These are phyloP conservation scores for Lactarius tabidus DNA, from an alignment of 768 basidiomycete genomes.

Conservation along the genomic window DNA sequence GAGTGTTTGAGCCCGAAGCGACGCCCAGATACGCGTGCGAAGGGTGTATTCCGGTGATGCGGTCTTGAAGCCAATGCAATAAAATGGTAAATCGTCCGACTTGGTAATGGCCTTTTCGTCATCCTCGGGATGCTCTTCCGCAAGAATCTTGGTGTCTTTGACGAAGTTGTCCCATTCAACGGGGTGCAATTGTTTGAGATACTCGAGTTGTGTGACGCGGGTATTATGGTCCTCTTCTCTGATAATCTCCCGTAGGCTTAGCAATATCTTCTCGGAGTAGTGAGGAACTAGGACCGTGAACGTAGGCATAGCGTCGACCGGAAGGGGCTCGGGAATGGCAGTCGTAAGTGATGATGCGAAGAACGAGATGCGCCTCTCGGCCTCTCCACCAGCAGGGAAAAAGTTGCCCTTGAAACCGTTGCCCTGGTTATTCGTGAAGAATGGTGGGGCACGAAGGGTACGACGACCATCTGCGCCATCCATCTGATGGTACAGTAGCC, in stretches of 20 bases:
- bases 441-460: slow-evolving; percentile 92
- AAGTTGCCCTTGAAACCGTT: slow-evolving; percentile 72
- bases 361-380: slow-evolving; percentile 97
- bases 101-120: slow-evolving; percentile 71
- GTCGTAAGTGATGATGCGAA: slow-evolving; percentile 98
- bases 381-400: slow-evolving; percentile 93
- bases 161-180: slow-evolving; percentile 99
- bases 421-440: slow-evolving; percentile 91
- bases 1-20: slow-evolving; percentile 93
- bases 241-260: slow-evolving; percentile 96
- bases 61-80: slow-evolving; percentile 99
- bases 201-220: slow-evolving; percentile 94
- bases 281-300: slow-evolving; percentile 99
- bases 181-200: slow-evolving; percentile 96
- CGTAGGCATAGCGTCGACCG: slow-evolving; percentile 98
- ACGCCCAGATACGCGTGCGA: slow-evolving; percentile 99
- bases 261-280: slow-evolving; percentile 97
- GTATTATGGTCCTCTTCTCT: slow-evolving; percentile 96
- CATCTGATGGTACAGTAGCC: slow-evolving; percentile 94
- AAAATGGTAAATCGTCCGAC: slow-evolving; percentile 94
- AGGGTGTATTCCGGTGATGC: slow-evolving; percentile 98
- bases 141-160: slow-evolving; percentile 98
- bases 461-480: slow-evolving; percentile 86
- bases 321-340: slow-evolving; percentile 89
- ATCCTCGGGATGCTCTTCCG: slow-evolving; percentile 66